A percentile compares a stretch with the other conserved stretches of the same genome.
Conservation (phyloP, 192 early-diverging fungal genomes). For the Coemansia sp. region DNA sequence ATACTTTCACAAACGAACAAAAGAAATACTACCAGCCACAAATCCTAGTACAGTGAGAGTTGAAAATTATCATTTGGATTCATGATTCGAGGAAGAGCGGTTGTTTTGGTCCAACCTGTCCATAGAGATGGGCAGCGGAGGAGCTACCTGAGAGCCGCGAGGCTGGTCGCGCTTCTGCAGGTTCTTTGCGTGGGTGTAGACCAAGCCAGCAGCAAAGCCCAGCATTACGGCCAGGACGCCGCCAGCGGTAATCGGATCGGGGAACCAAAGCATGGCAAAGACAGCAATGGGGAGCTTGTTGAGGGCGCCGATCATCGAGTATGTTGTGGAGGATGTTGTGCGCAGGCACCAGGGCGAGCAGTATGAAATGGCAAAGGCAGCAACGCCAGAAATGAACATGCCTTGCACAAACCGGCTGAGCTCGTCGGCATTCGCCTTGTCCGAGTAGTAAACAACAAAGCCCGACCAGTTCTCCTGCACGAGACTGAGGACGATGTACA, state of each 20-base stretch:
- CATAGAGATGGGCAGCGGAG: slow-evolving; percentile 52
- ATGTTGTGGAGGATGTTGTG: slow-evolving; percentile 73
- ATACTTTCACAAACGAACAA: no score
- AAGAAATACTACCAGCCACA: no score
- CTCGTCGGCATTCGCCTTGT: slow-evolving; percentile 56
- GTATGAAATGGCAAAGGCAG: slow-evolving; percentile 92
- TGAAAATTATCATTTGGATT: slow-evolving; percentile 30
- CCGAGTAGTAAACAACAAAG: slow-evolving; percentile 46
- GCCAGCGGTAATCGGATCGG: slow-evolving; percentile 78
- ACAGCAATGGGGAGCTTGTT: slow-evolving; percentile 97
- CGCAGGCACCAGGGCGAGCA: slow-evolving; percentile 62
- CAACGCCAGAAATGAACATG: slow-evolving; percentile 76
- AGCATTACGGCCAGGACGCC: slow-evolving; percentile 85
- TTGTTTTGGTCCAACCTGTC: slow-evolving; percentile 29
- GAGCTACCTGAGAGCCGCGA: slow-evolving; percentile 39
- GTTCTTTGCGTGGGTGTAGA: slow-evolving; percentile 76
- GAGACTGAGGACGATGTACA: slow-evolving; percentile 68
- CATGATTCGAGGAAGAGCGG: slow-evolving; percentile 3
- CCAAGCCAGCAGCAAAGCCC: slow-evolving; percentile 75
- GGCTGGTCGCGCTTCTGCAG: slow-evolving; percentile 57
- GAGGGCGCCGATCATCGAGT: slow-evolving; percentile 97
- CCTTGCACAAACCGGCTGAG: slow-evolving; percentile 67
- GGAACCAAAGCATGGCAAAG: slow-evolving; percentile 94
- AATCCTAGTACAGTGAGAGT: no score
- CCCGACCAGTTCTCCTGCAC: slow-evolving; percentile 69